Evolutionary conservation across 2,329 filamentous ascomycete genomes (phyloP), one percentile per base, ranked within the genome.

Genomic region (Ceratocystis colombiana): DNA sequence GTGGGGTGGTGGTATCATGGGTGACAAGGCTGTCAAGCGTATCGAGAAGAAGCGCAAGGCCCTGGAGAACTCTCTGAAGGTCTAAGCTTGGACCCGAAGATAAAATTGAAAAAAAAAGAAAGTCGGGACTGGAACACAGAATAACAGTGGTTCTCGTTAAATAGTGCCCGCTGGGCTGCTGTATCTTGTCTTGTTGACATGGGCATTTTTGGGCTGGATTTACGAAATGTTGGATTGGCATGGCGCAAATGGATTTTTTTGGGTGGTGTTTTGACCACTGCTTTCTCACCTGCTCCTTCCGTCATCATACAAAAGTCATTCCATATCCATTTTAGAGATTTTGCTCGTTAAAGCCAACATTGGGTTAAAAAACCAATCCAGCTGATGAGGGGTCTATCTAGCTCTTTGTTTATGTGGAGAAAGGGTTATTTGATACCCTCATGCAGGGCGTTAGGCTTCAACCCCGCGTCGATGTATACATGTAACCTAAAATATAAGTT

Each of bases 1-100:
- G 82, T 99, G 95, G 94, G 94, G 95, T 82, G 94, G 94, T 85
- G 95, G 95, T 80, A 96, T 99, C 83, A 96, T 99, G 92, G 83
- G 94, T 76, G 84, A 87, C 78, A 99, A 99, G 90, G 92, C 94
- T 76, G 86, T 85, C 79, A 84, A 83, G 80, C 80, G 80, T 75
- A 83, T 80, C 70, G 79, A 80, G 79, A 96, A 96, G 89, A 90
- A 90, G 84, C 85, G 88, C 81, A 96, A 96, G 88, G 91, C 92
- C 76, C 76, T 94, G 71, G 94, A 97, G 81, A 80, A 80, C 76
- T 92, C 94, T 77, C 91, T 96, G 86, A 97, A 97, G 89, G 95
- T 99, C 82, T 99, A 95, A 78, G 71, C 71, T 72, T 72, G 67
- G 50, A 64, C 41, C 61, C 20, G 50, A 64, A 61, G 53, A 61